Percentiles rank a stretch among this genome's conserved stretches.
Evolutionary conservation across 768 basidiomycete species (phyloP).

Genomic region (Hemileccinum impolitum): DNA sequence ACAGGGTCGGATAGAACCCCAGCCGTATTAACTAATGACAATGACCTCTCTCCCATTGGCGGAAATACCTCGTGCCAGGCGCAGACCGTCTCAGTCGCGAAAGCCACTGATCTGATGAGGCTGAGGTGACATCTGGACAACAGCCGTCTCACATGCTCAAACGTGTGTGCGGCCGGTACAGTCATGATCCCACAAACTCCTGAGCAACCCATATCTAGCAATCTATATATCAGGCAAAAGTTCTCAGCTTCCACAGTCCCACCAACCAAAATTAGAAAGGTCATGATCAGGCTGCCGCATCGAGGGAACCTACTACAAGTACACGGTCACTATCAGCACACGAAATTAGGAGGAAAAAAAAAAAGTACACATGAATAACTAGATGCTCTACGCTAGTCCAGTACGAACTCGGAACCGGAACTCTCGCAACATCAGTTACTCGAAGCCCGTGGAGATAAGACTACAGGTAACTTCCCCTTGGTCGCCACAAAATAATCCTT

Average conservation of each 20-base stretch:
- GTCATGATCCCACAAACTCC: background rate
- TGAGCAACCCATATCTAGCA: background rate
- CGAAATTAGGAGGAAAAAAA: constrained; percentile 8
- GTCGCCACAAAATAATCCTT: constrained; percentile 38
- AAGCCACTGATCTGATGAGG: background rate
- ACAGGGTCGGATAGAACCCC: constrained; percentile 25
- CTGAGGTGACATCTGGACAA: background rate
- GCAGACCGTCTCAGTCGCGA: background rate
- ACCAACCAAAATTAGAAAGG: constrained; percentile 1
- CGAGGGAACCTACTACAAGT: constrained; percentile 15
- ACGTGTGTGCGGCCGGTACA: background rate
- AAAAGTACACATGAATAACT: constrained; percentile 17
- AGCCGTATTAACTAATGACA: constrained; percentile 5
- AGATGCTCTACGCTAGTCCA: constrained; percentile 26
- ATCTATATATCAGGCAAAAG: constrained; percentile 2
- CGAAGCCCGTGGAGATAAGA: constrained; percentile 33
- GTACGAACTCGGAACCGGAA: constrained; percentile 10
- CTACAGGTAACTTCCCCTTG: constrained; percentile 33
- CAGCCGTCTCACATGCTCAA: constrained; percentile 2
- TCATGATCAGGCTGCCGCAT: constrained; percentile 4
- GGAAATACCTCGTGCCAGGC: constrained; percentile 16
- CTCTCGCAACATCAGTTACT: constrained; percentile 16
- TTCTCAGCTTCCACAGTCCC: constrained; percentile 1
- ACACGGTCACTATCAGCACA: constrained; percentile 13
- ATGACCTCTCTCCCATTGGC: constrained; percentile 13